Evolutionary conservation across 495 filamentous ascomycete genomes (phyloP), one percentile per base, ranked within the genome.

Genomic region (Aspergillus mulundensis): DNA sequence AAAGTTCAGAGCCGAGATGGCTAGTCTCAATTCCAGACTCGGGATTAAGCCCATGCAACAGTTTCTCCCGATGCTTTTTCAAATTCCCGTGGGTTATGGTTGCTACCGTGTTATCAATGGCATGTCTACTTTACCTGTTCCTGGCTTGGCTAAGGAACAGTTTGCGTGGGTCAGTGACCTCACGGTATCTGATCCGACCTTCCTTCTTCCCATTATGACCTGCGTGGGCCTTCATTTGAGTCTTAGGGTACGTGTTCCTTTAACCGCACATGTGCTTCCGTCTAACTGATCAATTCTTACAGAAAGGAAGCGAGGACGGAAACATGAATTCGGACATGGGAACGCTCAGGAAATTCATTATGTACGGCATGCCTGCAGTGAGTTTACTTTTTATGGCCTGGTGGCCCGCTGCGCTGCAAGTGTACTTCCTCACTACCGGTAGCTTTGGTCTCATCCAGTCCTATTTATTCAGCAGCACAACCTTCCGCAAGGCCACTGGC

Each of bases 71-170:
- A 24, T 50, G 19, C 54, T 89, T 43, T 8, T 84, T 2, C 87
- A 94, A 59, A 64, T 87, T 10, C 83, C 90, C 0, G 62, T 96
- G 24, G 88, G 86, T 36, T 89, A 82, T 63, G 89, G 92, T 55
- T 85, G 86, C 55, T 97, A 90, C 73, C 81, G 89, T 52, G 72
- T 91, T n/a, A 58, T 91, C 54, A 74, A 81, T 24, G 85, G 74
- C 47, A 96, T 96, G 91, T 66, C 84, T 3, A 58, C 68, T 16
- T 66, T 98, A 23, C 93, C 94, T 1, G 89, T 96, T 6, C 91
- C 92, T 0, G 87, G 81, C 1, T 58, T 97, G 53, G 77, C 87
- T 52, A 71, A 69, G 8, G 91, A 87, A 28, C 84, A 88, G 3
- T 54, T 84, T 7, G 69, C 80, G 12, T 97, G 95, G 95, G 81